Percentiles rank a stretch among this genome's conserved stretches.
Evolutionary conservation across 495 filamentous ascomycete species (phyloP).

Genomic region (Trichoderma asperelloides): DNA sequence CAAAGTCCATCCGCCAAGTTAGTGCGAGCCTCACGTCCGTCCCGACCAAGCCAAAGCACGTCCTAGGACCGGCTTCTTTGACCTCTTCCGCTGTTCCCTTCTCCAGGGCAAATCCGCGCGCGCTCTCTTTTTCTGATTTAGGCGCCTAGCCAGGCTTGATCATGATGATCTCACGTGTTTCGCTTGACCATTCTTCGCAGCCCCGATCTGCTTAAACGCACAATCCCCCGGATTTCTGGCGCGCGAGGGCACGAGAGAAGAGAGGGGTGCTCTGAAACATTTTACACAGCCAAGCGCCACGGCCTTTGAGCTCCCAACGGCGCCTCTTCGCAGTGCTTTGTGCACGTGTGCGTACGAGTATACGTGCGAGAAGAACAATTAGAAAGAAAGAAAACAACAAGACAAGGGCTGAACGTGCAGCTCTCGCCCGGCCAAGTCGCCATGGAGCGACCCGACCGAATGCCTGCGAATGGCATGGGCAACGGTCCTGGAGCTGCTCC

Average conservation of each 20-base stretch:
- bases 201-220: conserved; percentile 7
- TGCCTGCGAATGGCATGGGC: conserved; percentile 5
- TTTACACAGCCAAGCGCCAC: not conserved
- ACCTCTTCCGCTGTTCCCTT: not conserved
- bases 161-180: conserved; percentile 2
- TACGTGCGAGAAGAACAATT: not conserved
- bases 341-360: not conserved
- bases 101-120: not conserved
- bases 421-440: conserved; percentile 8
- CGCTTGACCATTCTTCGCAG: conserved; percentile 2
- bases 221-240: not conserved
- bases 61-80: not conserved
- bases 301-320: not conserved
- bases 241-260: not conserved
- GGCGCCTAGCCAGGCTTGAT: not conserved
- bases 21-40: not conserved
- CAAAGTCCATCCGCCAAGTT: not conserved
- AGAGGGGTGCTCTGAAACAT: conserved; percentile 3
- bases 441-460: conserved; percentile 22
- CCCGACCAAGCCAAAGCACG: not conserved
- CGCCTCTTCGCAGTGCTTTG: not conserved
- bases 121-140: not conserved
- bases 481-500: conserved; percentile 1
- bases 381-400: not conserved
- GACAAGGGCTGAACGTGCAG: not conserved